These are phyloP conservation scores for Didymella exigua DNA, from an alignment of 2,329 filamentous ascomycete species.

Conservation along the genomic window DNA sequence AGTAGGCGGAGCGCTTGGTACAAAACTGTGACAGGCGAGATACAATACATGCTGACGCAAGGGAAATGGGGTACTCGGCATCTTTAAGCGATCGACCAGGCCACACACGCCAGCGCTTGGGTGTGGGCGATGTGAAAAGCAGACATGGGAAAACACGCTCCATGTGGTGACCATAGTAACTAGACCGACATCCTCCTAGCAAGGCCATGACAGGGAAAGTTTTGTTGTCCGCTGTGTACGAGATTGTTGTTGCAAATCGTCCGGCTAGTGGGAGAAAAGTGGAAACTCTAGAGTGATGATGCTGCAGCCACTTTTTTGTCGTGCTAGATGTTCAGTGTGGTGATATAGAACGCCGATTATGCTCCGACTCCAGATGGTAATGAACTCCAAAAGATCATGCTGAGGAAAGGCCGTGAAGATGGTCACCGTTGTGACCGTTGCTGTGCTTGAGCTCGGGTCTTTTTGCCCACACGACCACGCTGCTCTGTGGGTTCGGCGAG, in stretches of 20 bases:
- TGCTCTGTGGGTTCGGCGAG: constrained; percentile 22
- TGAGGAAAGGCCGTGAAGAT: background rate
- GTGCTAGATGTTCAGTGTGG: constrained; percentile 11
- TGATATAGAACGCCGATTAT: constrained; percentile 44
- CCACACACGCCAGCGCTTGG: constrained; percentile 47
- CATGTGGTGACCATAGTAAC: background rate
- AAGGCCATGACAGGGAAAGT: constrained; percentile 14
- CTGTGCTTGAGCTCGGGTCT: constrained; percentile 3
- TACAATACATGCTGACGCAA: constrained; percentile 18
- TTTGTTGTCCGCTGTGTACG: background rate
- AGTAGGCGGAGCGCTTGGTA: constrained; percentile 36
- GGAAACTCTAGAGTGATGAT: constrained; percentile 15
- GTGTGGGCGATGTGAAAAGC: constrained; percentile 33
- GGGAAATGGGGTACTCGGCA: constrained; percentile 20
- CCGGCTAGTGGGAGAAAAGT: constrained; percentile 8
- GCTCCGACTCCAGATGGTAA: constrained; percentile 27
- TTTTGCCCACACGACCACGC: constrained; percentile 6
- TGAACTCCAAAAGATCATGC: constrained; percentile 17
- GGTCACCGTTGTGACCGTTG: constrained; percentile 11
- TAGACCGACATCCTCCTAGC: background rate
- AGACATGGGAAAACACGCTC: constrained; percentile 11
- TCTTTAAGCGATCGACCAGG: constrained; percentile 35
- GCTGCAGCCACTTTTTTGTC: constrained; percentile 16
- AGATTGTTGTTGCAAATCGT: constrained; percentile 7
- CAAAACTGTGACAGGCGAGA: constrained; percentile 39